Evolutionary conservation across 1,284 basidiomycete genomes (phyloP), one percentile per base, ranked within the genome.

Genomic region (Cronartium ribicola): DNA sequence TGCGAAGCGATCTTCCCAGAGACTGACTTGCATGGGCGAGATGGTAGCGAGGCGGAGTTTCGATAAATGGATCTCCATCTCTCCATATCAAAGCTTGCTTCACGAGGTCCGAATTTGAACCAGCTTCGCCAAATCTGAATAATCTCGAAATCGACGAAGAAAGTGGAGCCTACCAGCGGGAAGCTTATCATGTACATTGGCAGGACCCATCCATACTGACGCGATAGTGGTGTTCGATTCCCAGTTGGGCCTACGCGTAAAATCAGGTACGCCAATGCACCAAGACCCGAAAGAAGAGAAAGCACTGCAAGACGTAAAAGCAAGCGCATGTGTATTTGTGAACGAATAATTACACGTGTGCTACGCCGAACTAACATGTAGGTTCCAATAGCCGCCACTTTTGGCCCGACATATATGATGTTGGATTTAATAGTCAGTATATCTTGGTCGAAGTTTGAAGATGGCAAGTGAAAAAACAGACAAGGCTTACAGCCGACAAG

Each of bases 151-250:
- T 62, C 60, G 39, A 62, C 39, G 37, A 62, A 62, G 39, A 62
- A 62, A 40, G 17, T 37, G 36, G 60, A n/a, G 7, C 60, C 60
- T 8, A 62, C 36, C 17, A 62, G 39, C 22, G 60, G 60, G n/a
- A 62, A 62, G 8, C 29, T 37, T 3, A 62, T 62, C 60, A 62
- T 62, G n/a, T 62, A 62, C 60, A 62, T 62, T 17, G 60, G 60
- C n/a, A 62, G 11, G 10, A 62, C 60, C 60, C 60, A 62, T n/a
- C 60, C 60, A 62, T 62, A 39, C 6, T 36, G 29, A 11, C 60
- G 22, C 29, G 29, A 37, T 36, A 62, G 39, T 17, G 22, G 29
- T 7, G 60, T 62, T 62, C 29, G 39, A 17, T 62, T 22, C 3
- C 60, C 60, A 8, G 60, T 62, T 62, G 60, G 60, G 17, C 60